Percentiles rank a stretch among this genome's conserved stretches.
Evolutionary conservation across 1,139 yeast species (phyloP).

Genomic region (Magnusiomyces sp.): DNA sequence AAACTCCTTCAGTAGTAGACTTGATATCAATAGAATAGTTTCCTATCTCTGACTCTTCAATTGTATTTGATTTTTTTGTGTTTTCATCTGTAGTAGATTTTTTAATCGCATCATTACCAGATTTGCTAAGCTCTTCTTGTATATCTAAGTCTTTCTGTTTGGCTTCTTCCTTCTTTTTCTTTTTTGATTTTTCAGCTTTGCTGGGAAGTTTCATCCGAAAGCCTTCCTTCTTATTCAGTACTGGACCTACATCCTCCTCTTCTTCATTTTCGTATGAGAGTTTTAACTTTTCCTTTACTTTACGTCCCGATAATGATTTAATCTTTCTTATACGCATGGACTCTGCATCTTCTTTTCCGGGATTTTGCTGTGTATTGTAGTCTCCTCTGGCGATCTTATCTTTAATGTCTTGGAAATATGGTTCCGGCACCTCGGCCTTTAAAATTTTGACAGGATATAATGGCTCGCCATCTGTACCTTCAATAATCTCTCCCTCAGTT

Average conservation of each 20-base stretch:
- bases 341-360: background rate
- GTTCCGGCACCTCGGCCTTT: slow-evolving; percentile 37
- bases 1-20: background rate
- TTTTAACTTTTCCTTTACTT: slow-evolving; percentile 23
- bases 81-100: background rate
- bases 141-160: background rate
- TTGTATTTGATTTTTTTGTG: too few relatives aligned
- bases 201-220: slow-evolving; percentile 9
- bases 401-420: slow-evolving; percentile 44
- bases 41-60: background rate
- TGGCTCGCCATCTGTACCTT: slow-evolving; percentile 19
- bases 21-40: background rate
- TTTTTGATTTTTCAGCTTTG: background rate
- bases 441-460: slow-evolving; percentile 25
- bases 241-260: slow-evolving; percentile 9
- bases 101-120: background rate
- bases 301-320: slow-evolving; percentile 13
- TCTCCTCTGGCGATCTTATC: slow-evolving; percentile 14
- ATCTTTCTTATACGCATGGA: background rate
- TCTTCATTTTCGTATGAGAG: slow-evolving; percentile 23
- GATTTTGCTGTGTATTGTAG: background rate
- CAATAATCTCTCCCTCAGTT: slow-evolving; percentile 22
- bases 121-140: background rate
- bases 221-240: slow-evolving; percentile 3
- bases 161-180: background rate